A percentile compares a stretch with the other conserved stretches of the same genome.
phyloP scores from a whole-genome alignment of 2,329 filamentous ascomycete genomes.

The Zymoseptoria pseudotritici region DNA sequence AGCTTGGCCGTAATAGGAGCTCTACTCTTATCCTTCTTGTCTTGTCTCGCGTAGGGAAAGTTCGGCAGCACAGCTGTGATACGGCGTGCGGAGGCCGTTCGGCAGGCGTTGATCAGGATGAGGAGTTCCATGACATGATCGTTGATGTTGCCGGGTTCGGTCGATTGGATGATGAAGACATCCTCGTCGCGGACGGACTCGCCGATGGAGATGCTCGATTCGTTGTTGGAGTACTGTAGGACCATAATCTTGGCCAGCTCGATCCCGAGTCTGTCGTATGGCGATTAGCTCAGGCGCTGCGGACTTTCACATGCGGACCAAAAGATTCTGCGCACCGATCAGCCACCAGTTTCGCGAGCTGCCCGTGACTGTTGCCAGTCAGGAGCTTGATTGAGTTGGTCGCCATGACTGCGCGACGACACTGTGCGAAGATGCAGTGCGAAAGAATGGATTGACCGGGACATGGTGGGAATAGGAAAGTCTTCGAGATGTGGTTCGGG shows the following conservation, averaged over 20 bases:
- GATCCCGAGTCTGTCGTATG: constrained; percentile 56
- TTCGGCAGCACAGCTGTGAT: constrained; percentile 95
- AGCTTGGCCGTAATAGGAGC: constrained; percentile 95
- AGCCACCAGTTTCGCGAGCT: constrained; percentile 62
- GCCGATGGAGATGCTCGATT: constrained; percentile 86
- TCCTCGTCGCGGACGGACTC: constrained; percentile 96
- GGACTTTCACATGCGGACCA: constrained; percentile 4
- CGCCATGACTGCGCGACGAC: constrained; percentile 46
- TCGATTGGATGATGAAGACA: constrained; percentile 95
- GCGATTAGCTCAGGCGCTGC: constrained; percentile 4
- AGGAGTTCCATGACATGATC: constrained; percentile 96
- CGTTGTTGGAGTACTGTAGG: constrained; percentile 78
- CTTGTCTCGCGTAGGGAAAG: constrained; percentile 92
- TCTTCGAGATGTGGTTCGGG: not conserved
- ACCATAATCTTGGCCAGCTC: constrained; percentile 72
- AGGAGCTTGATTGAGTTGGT: constrained; percentile 68
- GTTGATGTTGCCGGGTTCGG: constrained; percentile 91
- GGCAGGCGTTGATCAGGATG: constrained; percentile 96
- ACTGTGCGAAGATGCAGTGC: constrained; percentile 1
- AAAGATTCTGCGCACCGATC: constrained; percentile 45
- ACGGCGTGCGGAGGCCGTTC: constrained; percentile 73
- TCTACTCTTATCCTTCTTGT: constrained; percentile 93
- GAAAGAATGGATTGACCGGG: constrained; percentile 1
- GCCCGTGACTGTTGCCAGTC: constrained; percentile 67
- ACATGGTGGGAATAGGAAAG: constrained; percentile 14